Evolutionary conservation across 2,329 filamentous ascomycete genomes (phyloP), one percentile per base, ranked within the genome.

Genomic region (Alternaria gansuensis): DNA sequence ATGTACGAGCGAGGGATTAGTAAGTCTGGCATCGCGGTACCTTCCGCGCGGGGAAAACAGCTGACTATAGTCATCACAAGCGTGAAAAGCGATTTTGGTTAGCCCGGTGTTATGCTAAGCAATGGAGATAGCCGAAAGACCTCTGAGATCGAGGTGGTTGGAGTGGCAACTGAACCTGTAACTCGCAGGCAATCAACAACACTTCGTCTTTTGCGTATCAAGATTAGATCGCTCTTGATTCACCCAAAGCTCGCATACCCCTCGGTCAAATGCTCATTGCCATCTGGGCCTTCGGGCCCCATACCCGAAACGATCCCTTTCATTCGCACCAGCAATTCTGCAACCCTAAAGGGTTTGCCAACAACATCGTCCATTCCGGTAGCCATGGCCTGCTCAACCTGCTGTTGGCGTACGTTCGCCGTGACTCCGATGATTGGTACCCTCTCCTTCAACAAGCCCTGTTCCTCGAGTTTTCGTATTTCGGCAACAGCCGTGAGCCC

Each of bases 281-380:
- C 23, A 17, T 34, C 36, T 7, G 31, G 44, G 3, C 21, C 21
- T 23, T 40, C 26, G 9, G 14, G 48, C 13, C 10, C 43, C 45
- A 55, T 40, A 0, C 52, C 46, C 4, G 58, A 52, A 2, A 69
- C 61, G 17, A 67, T 57, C 0, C 56, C 56, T 36, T 44, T 64
- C 66, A 74, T 73, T 8, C 64, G 65, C 1, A 41, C 54, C 28
- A 71, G 56, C 37, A 76, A 49, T 45, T 75, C 73, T 1, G 60
- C 60, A 24, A 75, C 69, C 2, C 69, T 60, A 72, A 93, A 94
- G 3, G 91, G 91, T 72, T 94, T 94, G 1, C 89, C 88, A 34
- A 94, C 90, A 41, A 93, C 87, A 75, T 75, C 68, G n/a, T 76
- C 74, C 74, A 77, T 77, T 3, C 75, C 75, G 0, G 70, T 73